Evolutionary conservation across 768 basidiomycete genomes (phyloP).

Genomic region (Tricholoma saponaceum): DNA sequence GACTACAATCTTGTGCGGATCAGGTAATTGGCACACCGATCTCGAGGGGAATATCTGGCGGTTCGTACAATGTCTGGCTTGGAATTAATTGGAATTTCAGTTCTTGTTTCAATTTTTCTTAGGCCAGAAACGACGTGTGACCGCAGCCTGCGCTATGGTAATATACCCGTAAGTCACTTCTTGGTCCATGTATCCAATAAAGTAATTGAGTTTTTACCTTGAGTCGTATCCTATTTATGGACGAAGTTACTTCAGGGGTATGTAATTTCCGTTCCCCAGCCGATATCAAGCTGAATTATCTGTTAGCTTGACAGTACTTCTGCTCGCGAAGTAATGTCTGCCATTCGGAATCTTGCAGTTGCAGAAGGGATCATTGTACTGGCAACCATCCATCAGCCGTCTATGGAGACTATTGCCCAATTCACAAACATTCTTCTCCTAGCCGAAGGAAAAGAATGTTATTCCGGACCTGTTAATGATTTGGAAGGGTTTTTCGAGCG

Average conservation of each 20-base stretch:
- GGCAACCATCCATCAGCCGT: slow-evolving; percentile 67
- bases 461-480: slow-evolving; percentile 35
- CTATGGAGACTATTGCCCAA: slow-evolving; percentile 52
- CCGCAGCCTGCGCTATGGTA: slow-evolving; percentile 58
- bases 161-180: slow-evolving; percentile 40
- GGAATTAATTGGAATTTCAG: neutral
- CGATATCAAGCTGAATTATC: neutral
- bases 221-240: slow-evolving; percentile 54
- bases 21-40: slow-evolving; percentile 56
- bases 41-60: slow-evolving; percentile 57
- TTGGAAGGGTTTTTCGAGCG: slow-evolving; percentile 35
- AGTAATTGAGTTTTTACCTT: neutral
- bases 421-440: slow-evolving; percentile 61
- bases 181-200: neutral
- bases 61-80: slow-evolving; percentile 14
- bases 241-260: slow-evolving; percentile 57
- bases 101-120: neutral
- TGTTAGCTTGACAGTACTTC: slow-evolving; percentile 45
- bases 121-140: slow-evolving; percentile 61
- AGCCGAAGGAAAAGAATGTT: slow-evolving; percentile 45
- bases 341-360: slow-evolving; percentile 40
- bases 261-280: slow-evolving; percentile 1
- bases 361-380: slow-evolving; percentile 53
- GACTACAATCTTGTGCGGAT: slow-evolving; percentile 42
- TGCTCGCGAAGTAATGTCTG: slow-evolving; percentile 36